Base-by-base conservation (phyloP, 2,329 filamentous ascomycete genomes). In the Scedosporium boydii region DNA sequence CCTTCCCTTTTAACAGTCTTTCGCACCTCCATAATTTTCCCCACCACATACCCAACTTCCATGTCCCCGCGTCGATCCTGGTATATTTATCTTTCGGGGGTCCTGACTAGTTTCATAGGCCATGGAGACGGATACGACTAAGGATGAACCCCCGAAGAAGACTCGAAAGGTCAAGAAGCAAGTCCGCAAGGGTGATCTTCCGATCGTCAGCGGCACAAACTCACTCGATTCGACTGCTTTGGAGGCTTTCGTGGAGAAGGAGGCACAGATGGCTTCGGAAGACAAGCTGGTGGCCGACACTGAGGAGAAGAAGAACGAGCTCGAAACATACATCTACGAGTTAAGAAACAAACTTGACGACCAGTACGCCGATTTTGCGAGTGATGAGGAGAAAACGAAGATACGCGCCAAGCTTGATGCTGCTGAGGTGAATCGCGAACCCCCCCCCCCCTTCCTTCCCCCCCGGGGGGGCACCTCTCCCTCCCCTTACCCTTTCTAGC, bases 281-380 rank as follows among this genome's bases (percentile, higher is more conserved):
- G 95, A 99, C 80, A 99, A 98, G 85, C 88, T 98, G 63, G 93
- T 99, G 63, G 91, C 90, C 69, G 95, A 98, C 76, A 99, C 95
- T 44, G 95, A 98, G 75, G 92, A 98, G 82, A 96, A 96, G 87
- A 99, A 98, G 91, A 99, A 99, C 81, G 93, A 98, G 79, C 90
- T 99, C 61, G 95, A 99, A 83, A 87, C 91, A 26, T 96, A 89
- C 79, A 97, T 98, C 78, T 99, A 99, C 79, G 93, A 98, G 71
- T 84, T 96, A 73, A 90, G 93, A 70, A 91, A 91, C 78, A 97
- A 97, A 86, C 85, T 98, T 60, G 91, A 97, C 68, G 92, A 96
- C 70, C 85, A 91, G 69, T 97, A 96, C 75, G 80, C 91, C 67
- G 90, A 96, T 59, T 92, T 96, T 67, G 88, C 90, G 66, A 95